Percentiles rank a stretch among this genome's conserved stretches.
Conservation (phyloP, 139 green algal species). For the Coelastrella sp. region DNA sequence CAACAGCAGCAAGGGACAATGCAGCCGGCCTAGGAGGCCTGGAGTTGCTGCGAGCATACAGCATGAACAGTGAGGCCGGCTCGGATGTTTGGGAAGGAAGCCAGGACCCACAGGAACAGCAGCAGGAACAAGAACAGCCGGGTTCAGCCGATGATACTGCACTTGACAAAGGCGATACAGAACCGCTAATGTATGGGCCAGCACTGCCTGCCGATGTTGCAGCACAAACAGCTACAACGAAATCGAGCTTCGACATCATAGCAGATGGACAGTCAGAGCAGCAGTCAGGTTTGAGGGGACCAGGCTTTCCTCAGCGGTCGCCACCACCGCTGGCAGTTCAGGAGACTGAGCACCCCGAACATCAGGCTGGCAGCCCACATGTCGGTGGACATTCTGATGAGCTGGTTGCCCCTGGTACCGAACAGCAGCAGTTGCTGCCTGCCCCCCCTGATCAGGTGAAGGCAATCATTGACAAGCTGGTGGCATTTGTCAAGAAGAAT, state of each 20-base stretch:
- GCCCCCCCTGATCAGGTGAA: slow-evolving; percentile 40
- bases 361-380: no score
- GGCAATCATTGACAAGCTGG: slow-evolving; percentile 67
- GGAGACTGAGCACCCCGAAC: no score
- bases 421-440: background rate
- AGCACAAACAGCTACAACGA: no score
- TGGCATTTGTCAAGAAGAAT: slow-evolving; percentile 53
- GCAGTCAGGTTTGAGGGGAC: no score
- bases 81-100: background rate
- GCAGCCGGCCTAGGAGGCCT: background rate
- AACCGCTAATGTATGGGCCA: no score
- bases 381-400: no score
- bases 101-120: background rate
- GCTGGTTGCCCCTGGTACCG: background rate
- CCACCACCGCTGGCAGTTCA: no score
- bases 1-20: background rate
- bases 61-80: slow-evolving; percentile 38
- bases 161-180: no score
- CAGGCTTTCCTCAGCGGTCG: no score
- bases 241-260: no score
- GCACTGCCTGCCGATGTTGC: no score
- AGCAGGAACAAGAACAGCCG: background rate
- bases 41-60: slow-evolving; percentile 44
- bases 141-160: background rate
- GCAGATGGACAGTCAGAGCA: no score